Conservation (phyloP, 179 eudicot genomes). For the Spergularia azorica region DNA sequence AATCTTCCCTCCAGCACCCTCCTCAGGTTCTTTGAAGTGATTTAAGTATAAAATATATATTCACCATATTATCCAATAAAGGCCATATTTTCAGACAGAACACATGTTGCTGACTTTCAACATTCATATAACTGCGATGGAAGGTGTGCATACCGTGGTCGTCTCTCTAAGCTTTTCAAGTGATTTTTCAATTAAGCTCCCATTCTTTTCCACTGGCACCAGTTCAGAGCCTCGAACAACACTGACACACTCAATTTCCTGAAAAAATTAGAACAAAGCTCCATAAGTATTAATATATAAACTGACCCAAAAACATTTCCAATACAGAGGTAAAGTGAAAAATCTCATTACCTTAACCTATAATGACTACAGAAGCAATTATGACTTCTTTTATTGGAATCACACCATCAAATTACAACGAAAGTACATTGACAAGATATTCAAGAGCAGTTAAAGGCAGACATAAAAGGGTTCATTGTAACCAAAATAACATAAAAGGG, state of each 20-base stretch:
- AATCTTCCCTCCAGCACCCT: neutral
- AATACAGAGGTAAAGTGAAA: neutral
- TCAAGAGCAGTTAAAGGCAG: neutral
- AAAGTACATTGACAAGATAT: neutral
- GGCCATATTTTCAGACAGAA: neutral
- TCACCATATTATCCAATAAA: too few relatives aligned
- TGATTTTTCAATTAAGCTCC: slow-evolving; percentile 66
- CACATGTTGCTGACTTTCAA: neutral
- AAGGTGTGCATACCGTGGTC: slow-evolving; percentile 58
- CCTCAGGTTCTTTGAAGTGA: too few relatives aligned
- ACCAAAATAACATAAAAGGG: neutral
- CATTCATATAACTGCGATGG: neutral
- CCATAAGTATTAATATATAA: neutral
- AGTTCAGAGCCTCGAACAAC: slow-evolving; percentile 38
- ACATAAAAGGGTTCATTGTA: too few relatives aligned
- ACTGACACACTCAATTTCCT: slow-evolving; percentile 35
- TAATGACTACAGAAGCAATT: neutral
- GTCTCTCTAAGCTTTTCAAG: slow-evolving; percentile 82
- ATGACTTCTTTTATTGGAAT: neutral
- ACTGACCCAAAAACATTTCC: neutral
- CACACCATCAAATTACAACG: too few relatives aligned
- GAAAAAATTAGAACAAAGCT: slow-evolving; percentile 17
- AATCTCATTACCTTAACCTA: neutral
- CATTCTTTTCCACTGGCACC: slow-evolving; percentile 63
- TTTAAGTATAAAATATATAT: too few relatives aligned